These are phyloP conservation scores for Amanita rimosa DNA, from an alignment of 768 basidiomycete species.

Conservation along the genomic window DNA sequence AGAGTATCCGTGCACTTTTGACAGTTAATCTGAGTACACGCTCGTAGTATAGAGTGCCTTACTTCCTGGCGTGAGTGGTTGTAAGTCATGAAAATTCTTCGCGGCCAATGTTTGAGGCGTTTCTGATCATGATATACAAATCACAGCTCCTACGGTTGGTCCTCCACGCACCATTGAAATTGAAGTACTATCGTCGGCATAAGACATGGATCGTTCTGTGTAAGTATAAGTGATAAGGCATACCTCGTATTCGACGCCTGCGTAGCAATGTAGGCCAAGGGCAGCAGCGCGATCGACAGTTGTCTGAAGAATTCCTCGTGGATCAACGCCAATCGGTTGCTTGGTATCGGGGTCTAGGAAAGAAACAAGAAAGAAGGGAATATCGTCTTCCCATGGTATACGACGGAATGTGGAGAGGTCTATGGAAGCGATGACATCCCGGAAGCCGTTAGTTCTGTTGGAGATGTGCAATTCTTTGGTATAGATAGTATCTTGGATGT, in stretches of 20 bases:
- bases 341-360: slow-evolving; percentile 84
- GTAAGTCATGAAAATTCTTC: slow-evolving; percentile 67
- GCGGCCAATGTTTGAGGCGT: slow-evolving; percentile 64
- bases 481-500: slow-evolving; percentile 85
- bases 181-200: slow-evolving; percentile 54
- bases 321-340: slow-evolving; percentile 70
- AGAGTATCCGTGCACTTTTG: slow-evolving; percentile 92
- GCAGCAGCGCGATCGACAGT: slow-evolving; percentile 39
- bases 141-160: neutral
- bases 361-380: slow-evolving; percentile 88
- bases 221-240: neutral
- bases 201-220: slow-evolving; percentile 1
- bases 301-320: slow-evolving; percentile 66
- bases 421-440: slow-evolving; percentile 77
- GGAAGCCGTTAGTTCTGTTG: slow-evolving; percentile 86
- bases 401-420: slow-evolving; percentile 83
- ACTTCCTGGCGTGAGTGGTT: slow-evolving; percentile 91
- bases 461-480: slow-evolving; percentile 80
- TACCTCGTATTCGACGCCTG: slow-evolving; percentile 94
- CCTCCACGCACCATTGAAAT: slow-evolving; percentile 61
- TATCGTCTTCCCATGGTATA: slow-evolving; percentile 85
- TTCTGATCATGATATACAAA: slow-evolving; percentile 34
- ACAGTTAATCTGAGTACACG: neutral
- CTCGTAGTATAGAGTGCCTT: slow-evolving; percentile 18
- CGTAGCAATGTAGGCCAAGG: slow-evolving; percentile 50